Conservation (phyloP, 345 rosid genomes). For the Pistacia vera region DNA sequence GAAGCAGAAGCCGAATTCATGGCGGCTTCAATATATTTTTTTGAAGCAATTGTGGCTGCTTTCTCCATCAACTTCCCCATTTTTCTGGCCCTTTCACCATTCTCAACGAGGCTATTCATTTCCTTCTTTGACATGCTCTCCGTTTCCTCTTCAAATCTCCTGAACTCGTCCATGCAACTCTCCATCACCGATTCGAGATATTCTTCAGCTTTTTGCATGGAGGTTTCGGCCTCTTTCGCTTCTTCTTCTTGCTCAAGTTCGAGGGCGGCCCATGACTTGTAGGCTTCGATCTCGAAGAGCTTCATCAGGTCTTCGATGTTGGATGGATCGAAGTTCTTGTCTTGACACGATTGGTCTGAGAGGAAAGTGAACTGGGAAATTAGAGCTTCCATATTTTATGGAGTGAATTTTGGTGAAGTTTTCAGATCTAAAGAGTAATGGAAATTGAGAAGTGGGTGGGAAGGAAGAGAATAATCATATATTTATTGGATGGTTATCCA, state of each 20-base stretch:
- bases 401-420: not conserved
- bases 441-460: not conserved
- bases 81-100: slow-evolving; percentile 62
- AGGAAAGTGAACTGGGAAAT: slow-evolving; percentile 74
- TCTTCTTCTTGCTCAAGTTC: slow-evolving; percentile 53
- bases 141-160: slow-evolving; percentile 72
- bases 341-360: slow-evolving; percentile 64
- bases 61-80: slow-evolving; percentile 61
- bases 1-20: slow-evolving; percentile 77
- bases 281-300: slow-evolving; percentile 83
- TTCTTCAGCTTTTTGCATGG: slow-evolving; percentile 52
- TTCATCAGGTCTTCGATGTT: slow-evolving; percentile 74
- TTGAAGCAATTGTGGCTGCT: slow-evolving; percentile 67
- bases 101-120: slow-evolving; percentile 41
- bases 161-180: slow-evolving; percentile 72
- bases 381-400: slow-evolving; percentile 67
- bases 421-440: not conserved
- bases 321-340: slow-evolving; percentile 76
- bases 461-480: no score
- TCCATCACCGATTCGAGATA: slow-evolving; percentile 78
- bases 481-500: no score
- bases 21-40: slow-evolving; percentile 74
- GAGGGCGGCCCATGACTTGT: slow-evolving; percentile 78
- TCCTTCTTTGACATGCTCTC: slow-evolving; percentile 52
- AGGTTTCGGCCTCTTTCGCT: slow-evolving; percentile 46